phyloP scores from a whole-genome alignment of 306 rosid genomes.

The Biancaea sappan region DNA sequence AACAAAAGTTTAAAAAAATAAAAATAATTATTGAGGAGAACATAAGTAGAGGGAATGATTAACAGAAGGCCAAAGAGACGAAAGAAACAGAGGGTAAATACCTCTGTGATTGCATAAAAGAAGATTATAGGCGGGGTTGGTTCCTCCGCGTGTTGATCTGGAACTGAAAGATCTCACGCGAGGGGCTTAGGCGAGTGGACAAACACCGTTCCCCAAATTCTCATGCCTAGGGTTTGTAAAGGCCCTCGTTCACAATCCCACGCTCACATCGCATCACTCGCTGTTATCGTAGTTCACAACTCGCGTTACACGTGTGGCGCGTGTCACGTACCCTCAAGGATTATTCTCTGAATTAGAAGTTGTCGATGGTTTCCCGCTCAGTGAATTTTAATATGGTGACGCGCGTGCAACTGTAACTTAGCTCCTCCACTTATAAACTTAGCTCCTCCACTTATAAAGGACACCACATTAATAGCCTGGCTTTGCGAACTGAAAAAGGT shows the following conservation, averaged over 20 bases:
- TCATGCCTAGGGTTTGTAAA: constrained; percentile 49
- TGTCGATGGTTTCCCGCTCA: neutral
- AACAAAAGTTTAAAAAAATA: neutral
- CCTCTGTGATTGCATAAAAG: neutral
- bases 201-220: constrained; percentile 33
- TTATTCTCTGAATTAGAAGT: neutral
- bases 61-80: neutral
- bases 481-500: too few species aligned
- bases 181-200: constrained; percentile 46
- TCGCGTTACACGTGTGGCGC: constrained; percentile 49
- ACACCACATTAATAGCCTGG: too few species aligned
- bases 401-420: neutral
- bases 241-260: constrained; percentile 30
- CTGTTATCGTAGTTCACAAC: constrained; percentile 11
- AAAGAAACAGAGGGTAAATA: neutral
- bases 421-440: neutral
- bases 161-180: constrained; percentile 42
- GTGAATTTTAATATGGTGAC: neutral
- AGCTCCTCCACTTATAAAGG: neutral
- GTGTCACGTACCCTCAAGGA: neutral
- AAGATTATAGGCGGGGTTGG: neutral
- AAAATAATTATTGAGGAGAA: too few species aligned
- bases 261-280: constrained; percentile 31
- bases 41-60: neutral
- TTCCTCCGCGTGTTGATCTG: constrained; percentile 17